Evolutionary conservation across 345 rosid species (phyloP).

Genomic region (Trapa incisa): DNA sequence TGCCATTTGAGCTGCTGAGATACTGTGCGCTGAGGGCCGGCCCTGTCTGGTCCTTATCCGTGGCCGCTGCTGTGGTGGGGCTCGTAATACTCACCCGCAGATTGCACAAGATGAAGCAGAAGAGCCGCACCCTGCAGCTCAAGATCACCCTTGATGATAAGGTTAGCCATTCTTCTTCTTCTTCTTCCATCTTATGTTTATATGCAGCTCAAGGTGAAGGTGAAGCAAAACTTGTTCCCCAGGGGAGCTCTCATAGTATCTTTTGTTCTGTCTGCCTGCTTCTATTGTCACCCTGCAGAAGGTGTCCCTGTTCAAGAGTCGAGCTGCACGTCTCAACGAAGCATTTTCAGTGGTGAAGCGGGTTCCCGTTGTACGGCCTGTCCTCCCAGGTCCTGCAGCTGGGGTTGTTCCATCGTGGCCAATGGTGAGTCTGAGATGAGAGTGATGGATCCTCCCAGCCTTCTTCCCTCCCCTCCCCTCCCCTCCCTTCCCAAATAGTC

Average conservation of each 20-base stretch:
- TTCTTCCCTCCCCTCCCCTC: background rate
- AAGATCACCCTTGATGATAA: constrained; percentile 81
- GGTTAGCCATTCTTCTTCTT: constrained; percentile 29
- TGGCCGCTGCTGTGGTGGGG: constrained; percentile 87
- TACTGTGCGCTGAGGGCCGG: constrained; percentile 58
- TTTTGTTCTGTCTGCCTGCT: too few relatives aligned
- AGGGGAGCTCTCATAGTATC: background rate
- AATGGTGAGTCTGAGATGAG: constrained; percentile 60
- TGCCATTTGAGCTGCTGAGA: constrained; percentile 69
- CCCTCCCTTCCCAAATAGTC: background rate
- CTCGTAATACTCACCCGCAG: constrained; percentile 62
- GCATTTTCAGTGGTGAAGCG: constrained; percentile 78
- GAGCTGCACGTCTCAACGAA: constrained; percentile 69
- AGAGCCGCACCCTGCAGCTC: constrained; percentile 53
- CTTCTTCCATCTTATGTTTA: background rate
- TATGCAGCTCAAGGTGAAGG: background rate
- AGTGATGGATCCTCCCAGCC: background rate
- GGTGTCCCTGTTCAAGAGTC: constrained; percentile 60
- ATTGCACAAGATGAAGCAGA: constrained; percentile 72
- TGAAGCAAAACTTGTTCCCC: background rate
- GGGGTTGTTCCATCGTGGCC: constrained; percentile 49
- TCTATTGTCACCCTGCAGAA: constrained; percentile 27
- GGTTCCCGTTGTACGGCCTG: constrained; percentile 63
- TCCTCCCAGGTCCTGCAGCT: constrained; percentile 48
- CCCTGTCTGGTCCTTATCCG: constrained; percentile 80